Conservation (phyloP, 163 green algal species). For the Chlamydomonas reinhardtii region DNA sequence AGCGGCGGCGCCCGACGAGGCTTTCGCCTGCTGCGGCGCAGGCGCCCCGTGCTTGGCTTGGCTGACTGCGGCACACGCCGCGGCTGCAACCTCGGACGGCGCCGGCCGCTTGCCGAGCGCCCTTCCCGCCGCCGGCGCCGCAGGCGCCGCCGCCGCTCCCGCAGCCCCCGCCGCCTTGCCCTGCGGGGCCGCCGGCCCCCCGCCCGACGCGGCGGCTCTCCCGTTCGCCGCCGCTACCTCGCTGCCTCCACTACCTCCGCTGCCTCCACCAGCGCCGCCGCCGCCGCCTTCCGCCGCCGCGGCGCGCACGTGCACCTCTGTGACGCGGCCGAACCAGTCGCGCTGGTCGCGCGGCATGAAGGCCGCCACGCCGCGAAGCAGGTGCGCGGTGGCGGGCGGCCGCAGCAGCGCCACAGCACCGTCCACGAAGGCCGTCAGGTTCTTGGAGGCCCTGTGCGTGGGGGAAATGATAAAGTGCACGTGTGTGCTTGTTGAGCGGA, state of each 20-base stretch:
- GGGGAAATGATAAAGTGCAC: neutral
- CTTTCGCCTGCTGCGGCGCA: no score
- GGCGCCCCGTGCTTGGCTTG: no score
- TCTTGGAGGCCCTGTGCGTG: conserved; percentile 48
- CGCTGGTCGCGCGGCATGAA: conserved; percentile 58
- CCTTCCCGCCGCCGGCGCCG: neutral
- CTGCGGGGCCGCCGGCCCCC: neutral
- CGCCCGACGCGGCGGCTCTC: neutral
- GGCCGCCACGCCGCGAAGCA: conserved; percentile 58
- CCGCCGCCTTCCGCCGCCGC: conserved; percentile 1
- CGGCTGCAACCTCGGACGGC: neutral
- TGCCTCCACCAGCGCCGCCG: neutral
- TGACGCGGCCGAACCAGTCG: conserved; percentile 51
- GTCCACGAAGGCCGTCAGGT: conserved; percentile 62
- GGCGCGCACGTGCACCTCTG: conserved; percentile 38
- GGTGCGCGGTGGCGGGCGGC: conserved; percentile 46
- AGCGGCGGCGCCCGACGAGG: no score
- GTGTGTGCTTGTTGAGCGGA: no score
- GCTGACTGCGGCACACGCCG: neutral
- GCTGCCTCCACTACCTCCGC: neutral
- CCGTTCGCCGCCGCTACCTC: neutral
- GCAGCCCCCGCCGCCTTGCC: neutral
- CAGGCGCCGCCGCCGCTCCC: neutral
- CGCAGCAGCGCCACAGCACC: conserved; percentile 56
- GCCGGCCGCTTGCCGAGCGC: neutral